Evolutionary conservation across 2,329 filamentous ascomycete species (phyloP).

Genomic region (Aspergillus aculeatus): DNA sequence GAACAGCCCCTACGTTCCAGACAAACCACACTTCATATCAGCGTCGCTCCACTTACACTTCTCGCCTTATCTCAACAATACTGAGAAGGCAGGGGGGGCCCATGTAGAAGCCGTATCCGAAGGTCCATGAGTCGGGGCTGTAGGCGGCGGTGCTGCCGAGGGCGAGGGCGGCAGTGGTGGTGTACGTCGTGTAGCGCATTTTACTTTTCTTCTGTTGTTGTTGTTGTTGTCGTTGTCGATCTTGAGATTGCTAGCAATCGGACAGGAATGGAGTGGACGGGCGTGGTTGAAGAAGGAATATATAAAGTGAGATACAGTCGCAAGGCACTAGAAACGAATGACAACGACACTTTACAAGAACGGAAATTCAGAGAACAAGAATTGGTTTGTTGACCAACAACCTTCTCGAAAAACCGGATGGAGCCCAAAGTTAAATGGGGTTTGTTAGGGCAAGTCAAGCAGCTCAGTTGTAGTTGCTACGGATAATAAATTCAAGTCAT

Average conservation of each 20-base stretch:
- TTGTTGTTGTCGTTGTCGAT: too few species aligned
- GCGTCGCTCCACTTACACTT: neutral
- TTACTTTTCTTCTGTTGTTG: neutral
- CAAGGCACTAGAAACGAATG: neutral
- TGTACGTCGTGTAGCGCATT: neutral
- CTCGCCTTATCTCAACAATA: too few species aligned
- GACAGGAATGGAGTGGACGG: too few species aligned
- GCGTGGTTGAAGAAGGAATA: neutral
- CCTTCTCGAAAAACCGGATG: neutral
- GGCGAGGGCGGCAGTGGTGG: neutral
- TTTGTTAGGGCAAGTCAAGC: neutral
- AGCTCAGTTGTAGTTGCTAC: neutral
- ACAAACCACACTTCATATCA: neutral
- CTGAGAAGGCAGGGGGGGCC: neutral
- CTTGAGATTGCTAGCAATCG: too few species aligned
- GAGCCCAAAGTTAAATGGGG: neutral
- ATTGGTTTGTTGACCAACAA: neutral
- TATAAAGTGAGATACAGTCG: neutral
- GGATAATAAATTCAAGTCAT: too few species aligned
- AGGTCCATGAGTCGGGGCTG: slow-evolving; percentile 10
- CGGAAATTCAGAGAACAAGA: neutral
- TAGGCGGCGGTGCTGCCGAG: slow-evolving; percentile 7
- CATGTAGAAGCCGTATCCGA: slow-evolving; percentile 10
- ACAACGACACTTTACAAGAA: too few species aligned
- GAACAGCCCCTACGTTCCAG: neutral